Percentiles rank a stretch among this genome's conserved stretches.
These are phyloP conservation scores for Gleditsia sinensis DNA, from an alignment of 306 rosid species.

Conservation along the genomic window DNA sequence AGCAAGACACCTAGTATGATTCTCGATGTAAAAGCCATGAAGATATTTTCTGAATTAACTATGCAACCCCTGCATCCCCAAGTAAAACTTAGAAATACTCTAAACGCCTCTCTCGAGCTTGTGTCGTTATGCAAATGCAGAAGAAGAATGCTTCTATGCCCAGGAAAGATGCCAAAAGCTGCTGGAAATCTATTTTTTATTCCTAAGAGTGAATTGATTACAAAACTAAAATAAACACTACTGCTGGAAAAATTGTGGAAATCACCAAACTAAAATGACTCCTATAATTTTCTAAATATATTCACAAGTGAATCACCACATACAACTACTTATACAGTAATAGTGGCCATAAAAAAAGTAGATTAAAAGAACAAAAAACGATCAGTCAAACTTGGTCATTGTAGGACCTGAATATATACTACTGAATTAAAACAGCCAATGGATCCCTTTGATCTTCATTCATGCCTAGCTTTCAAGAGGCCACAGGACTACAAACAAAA, in stretches of 20 bases:
- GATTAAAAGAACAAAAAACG: neutral
- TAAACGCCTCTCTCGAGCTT: neutral
- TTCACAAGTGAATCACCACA: neutral
- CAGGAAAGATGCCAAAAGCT: neutral
- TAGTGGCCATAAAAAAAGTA: neutral
- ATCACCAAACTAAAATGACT: neutral
- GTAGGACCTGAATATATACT: neutral
- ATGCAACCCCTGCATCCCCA: neutral
- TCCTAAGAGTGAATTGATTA: neutral
- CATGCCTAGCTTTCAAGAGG: neutral
- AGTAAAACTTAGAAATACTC: neutral
- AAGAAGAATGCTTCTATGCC: neutral
- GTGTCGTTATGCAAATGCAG: neutral
- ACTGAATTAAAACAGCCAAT: neutral
- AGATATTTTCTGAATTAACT: neutral
- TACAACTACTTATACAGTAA: neutral
- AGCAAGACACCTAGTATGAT: neutral
- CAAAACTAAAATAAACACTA: too few relatives aligned
- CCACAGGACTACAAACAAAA: neutral
- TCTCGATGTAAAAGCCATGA: neutral
- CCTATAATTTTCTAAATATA: neutral
- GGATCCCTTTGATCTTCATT: neutral
- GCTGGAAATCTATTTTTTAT: neutral
- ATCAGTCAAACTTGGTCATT: neutral
- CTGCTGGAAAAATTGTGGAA: neutral